Evolutionary conservation across 176 grass and related monocot species (phyloP), one percentile per base, ranked within the genome.

Genomic region (Juncus inflexus): DNA sequence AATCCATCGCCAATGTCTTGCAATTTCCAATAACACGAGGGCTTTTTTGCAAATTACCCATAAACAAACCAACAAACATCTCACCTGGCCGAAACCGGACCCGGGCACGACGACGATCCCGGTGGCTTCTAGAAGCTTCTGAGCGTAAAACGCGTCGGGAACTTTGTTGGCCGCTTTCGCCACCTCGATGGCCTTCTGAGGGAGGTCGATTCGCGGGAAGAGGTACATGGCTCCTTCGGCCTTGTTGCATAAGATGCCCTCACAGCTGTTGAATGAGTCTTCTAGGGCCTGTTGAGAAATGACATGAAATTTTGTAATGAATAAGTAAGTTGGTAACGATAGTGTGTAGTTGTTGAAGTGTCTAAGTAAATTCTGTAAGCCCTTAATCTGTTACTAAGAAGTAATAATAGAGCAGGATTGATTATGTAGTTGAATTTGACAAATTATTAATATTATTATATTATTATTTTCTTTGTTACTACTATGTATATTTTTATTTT

Each of bases 161-260:
- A 68, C 75, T 28, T 81, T 78, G 58, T 85, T 80, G 58, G 59
- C 80, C 61, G 83, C 77, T 81, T 73, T 84, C 12, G 88, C 94
- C 50, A 82, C 88, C 49, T 84, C 88, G 15, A 99, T 90, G 0
- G 83, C 88, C 54, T 86, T 99, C 55, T 78, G 83, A 9, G 94
- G 85, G 70, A 99, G 79, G 61, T 81, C 72, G 73, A 99, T 65
- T 60, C 71, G 71, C 9, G 94, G 94, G 77, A 99, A 99, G 66
- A 99, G 76, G 79, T 99, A 99, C 94, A 92, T 99, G 58, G 94
- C 94, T 15, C 94, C 88, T 68, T 99, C 94, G 6, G 94, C 85
- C 73, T 92, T 92, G 65, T 99, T 99, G 83, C 94, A 99, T 12
- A 85, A 86, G 50, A 99, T 84, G 38, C 88, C 88, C 81, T 99